Evolutionary conservation across 495 filamentous ascomycete genomes (phyloP).

Genomic region (Massariosphaeria phaeospora): DNA sequence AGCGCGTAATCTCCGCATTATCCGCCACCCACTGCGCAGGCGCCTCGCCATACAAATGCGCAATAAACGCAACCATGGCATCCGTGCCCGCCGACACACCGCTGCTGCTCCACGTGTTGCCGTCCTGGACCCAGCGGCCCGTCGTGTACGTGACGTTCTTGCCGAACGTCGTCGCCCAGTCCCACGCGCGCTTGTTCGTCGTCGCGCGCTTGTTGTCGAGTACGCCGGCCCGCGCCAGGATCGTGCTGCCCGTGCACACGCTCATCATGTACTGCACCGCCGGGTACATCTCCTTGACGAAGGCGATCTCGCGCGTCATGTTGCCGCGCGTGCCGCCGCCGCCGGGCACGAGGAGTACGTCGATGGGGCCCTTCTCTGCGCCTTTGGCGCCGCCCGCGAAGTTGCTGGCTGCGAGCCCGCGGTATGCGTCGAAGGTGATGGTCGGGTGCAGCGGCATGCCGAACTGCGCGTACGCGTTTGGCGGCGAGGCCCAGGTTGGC

Average conservation of each 20-base stretch:
- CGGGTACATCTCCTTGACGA: constrained; percentile 45
- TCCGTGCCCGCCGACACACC: constrained; percentile 63
- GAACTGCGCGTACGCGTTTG: constrained; percentile 34
- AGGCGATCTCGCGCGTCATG: constrained; percentile 33
- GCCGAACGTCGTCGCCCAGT: constrained; percentile 39
- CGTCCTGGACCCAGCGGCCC: constrained; percentile 64
- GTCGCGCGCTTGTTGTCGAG: constrained; percentile 26
- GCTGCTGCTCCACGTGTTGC: constrained; percentile 63
- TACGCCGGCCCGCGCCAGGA: constrained; percentile 20
- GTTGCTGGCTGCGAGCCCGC: constrained; percentile 1
- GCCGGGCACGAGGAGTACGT: constrained; percentile 23
- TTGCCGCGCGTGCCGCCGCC: constrained; percentile 15
- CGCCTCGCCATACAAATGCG: constrained; percentile 44
- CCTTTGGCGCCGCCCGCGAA: too few species aligned
- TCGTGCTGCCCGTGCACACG: constrained; percentile 29
- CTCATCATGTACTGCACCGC: constrained; percentile 46
- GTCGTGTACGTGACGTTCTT: constrained; percentile 47
- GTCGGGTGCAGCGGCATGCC: constrained; percentile 54
- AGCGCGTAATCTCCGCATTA: constrained; percentile 38
- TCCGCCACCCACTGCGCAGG: constrained; percentile 30
- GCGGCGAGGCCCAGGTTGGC: constrained; percentile 44
- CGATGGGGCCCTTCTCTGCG: constrained; percentile 11
- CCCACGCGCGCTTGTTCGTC: constrained; percentile 26
- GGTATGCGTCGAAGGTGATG: constrained; percentile 50
- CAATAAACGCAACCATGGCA: constrained; percentile 52